Percentiles rank a stretch among this genome's conserved stretches.
phyloP scores from a whole-genome alignment of 2,329 filamentous ascomycete species.

The Claviceps maximensis region DNA sequence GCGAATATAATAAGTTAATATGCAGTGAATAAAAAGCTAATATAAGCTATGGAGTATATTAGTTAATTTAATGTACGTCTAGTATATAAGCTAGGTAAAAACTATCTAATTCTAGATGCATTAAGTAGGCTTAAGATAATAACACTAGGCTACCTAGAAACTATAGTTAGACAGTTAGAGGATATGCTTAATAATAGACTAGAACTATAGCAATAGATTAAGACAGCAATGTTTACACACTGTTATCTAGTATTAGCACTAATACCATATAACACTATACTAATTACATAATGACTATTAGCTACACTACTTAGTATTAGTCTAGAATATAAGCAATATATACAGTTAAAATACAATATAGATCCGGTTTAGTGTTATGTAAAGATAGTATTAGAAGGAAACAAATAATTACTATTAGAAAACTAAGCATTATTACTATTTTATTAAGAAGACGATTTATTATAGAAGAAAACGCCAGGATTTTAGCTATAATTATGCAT shows the following conservation, averaged over 20 bases:
- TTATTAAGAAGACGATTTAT: background rate
- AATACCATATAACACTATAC: background rate
- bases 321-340: background rate
- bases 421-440: background rate
- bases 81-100: background rate
- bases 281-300: background rate
- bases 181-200: background rate
- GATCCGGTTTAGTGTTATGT: background rate
- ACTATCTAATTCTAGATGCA: background rate
- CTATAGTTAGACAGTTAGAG: background rate
- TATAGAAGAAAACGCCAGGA: background rate
- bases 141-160: background rate
- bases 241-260: background rate
- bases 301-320: background rate
- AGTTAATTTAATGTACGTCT: background rate
- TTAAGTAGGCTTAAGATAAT: background rate
- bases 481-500: background rate
- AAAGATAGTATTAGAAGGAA: background rate
- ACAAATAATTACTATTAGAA: background rate
- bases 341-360: background rate
- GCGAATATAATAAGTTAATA: background rate
- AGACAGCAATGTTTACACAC: rapidly evolving
- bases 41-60: background rate
- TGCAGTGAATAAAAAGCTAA: background rate
- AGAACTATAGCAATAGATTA: background rate